Base-by-base conservation (phyloP, 208 protist genomes). In the Eutreptiella sp. region DNA sequence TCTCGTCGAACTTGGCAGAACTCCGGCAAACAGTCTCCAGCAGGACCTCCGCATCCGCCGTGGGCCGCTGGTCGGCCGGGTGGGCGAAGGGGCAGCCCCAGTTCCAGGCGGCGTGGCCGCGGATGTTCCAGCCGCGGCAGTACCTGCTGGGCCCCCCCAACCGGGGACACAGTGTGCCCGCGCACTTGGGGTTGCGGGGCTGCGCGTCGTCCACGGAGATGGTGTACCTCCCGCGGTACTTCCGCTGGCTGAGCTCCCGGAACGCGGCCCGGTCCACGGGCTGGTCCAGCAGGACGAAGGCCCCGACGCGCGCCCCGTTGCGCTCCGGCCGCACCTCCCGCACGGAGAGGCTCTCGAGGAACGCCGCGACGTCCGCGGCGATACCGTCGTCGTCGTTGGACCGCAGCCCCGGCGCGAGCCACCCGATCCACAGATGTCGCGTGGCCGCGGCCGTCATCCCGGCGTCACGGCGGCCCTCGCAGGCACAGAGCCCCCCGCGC, bases 291-390 rank as follows among this genome's bases (percentile, higher is more conserved):
- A 33, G 23, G n/a, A 48, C 43, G 43, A 48, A 48, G 16, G n/a
- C 43, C 16, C 43, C 43, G 43, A 48, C n/a, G 43, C 43, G 43
- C 14, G 43, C 43, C n/a, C 43, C 43, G 21, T 48, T 48, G 11
- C 43, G 14, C 11, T 48, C n/a, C 21, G 43, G 9, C 43, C 28
- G n/a, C 11, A 48, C 43, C 11, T 9, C 9, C 19, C 11, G 21
- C 43, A 48, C 43, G 23, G 14, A 11, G 43, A 33, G 21, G 23
- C 11, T 9, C 21, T 7, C 43, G 9, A 48, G 43, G n/a, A 48
- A 48, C 43, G n/a, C n/a, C 9, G 11, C 28, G 9, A 48, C n/a
- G 21, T 48, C 21, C 11, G n/a, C 43, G 11, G n/a, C n/a, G 9
- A 48, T 16, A n/a, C n/a, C n/a, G n/a, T 7, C 43, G 11, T 48